These are phyloP conservation scores for Thielaviopsis euricoi DNA, from an alignment of 2,329 filamentous ascomycete species.

Conservation along the genomic window DNA sequence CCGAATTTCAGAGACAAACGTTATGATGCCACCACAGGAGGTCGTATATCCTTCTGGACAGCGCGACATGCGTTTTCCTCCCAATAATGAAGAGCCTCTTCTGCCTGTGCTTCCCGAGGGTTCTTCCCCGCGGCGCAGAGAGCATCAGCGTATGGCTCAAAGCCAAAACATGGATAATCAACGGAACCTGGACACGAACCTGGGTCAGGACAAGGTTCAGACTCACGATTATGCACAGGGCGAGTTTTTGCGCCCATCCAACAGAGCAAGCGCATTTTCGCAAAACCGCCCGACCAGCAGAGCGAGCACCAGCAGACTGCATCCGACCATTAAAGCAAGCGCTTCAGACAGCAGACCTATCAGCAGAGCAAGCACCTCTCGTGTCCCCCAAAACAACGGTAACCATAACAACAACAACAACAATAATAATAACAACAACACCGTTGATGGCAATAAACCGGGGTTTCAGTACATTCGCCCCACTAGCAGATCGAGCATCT, in stretches of 20 bases:
- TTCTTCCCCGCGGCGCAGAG: slow-evolving; percentile 20
- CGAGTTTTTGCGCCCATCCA: not conserved
- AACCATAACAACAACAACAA: not conserved
- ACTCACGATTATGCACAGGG: not conserved
- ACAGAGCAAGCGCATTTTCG: not conserved
- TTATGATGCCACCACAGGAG: not conserved
- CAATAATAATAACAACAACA: not conserved
- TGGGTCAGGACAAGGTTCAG: not conserved
- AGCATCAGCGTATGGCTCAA: not conserved
- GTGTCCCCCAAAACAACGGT: not conserved
- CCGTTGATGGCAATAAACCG: not conserved
- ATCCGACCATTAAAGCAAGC: not conserved
- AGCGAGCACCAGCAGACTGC: not conserved
- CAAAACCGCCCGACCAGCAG: slow-evolving; percentile 3
- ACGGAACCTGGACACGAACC: slow-evolving; percentile 1
- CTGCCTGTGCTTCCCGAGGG: slow-evolving; percentile 37
- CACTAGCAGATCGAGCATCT: slow-evolving; percentile 3
- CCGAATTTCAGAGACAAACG: not conserved
- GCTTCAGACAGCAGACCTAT: not conserved
- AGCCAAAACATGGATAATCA: not conserved
- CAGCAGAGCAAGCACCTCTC: not conserved
- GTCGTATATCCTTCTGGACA: not conserved
- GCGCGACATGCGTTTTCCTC: not conserved
- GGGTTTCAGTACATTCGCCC: not conserved
- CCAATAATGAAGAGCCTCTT: slow-evolving; percentile 12